phyloP scores from a whole-genome alignment of 192 early-diverging fungal species.

The Coemansia sp. region DNA sequence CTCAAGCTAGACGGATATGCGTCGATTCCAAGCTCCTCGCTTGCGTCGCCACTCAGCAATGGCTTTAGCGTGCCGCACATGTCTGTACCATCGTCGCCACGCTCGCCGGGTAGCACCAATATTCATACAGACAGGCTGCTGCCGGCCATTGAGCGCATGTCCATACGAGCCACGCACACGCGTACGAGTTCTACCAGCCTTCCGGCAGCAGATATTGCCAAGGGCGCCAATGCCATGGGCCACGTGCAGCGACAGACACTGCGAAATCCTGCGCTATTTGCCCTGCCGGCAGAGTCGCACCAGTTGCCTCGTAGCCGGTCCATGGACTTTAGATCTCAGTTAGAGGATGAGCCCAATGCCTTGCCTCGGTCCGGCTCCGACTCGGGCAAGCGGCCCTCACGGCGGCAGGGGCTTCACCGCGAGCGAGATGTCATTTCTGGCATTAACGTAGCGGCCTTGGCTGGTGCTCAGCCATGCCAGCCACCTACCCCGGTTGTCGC shows the following conservation, averaged over 20 bases:
- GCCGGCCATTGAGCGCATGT: background rate
- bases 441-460: background rate
- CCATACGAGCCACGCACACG: conserved; percentile 9
- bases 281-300: conserved; percentile 21
- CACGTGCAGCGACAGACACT: background rate
- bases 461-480: background rate
- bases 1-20: conserved; percentile 18
- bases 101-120: conserved; percentile 7
- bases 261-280: conserved; percentile 6
- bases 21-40: conserved; percentile 17
- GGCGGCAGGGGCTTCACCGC: background rate
- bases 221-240: background rate
- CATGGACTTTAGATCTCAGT: conserved; percentile 33
- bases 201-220: background rate
- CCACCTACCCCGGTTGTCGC: conserved; percentile 32
- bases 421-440: background rate
- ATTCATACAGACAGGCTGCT: conserved; percentile 5
- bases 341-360: background rate
- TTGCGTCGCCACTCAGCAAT: background rate
- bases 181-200: conserved; percentile 10
- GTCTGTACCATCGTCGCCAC: conserved; percentile 2
- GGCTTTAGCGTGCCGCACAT: conserved; percentile 1
- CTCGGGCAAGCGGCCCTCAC: background rate
- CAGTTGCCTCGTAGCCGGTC: conserved; percentile 41
- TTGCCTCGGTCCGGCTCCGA: conserved; percentile 6